Evolutionary conservation across 2,329 filamentous ascomycete species (phyloP).

Genomic region (Cladorrhinum sp.): DNA sequence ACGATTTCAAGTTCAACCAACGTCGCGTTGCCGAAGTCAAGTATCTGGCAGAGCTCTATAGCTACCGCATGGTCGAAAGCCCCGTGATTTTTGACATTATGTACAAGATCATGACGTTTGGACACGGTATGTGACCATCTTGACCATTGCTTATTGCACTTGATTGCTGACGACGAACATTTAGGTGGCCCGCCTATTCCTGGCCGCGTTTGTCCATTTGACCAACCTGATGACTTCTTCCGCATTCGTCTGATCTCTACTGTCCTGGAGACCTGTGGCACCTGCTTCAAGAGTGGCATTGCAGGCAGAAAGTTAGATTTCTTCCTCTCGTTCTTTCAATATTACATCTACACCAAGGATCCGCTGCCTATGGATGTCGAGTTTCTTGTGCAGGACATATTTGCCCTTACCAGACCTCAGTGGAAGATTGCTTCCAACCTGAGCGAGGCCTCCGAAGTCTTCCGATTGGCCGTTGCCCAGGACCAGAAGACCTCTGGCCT

Average conservation of each 20-base stretch:
- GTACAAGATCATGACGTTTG: constrained; percentile 92
- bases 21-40: constrained; percentile 92
- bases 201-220: constrained; percentile 72
- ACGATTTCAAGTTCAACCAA: constrained; percentile 97
- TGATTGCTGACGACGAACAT: neutral
- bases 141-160: neutral
- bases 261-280: constrained; percentile 88
- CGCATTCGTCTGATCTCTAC: constrained; percentile 87
- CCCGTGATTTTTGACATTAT: constrained; percentile 92
- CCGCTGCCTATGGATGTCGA: constrained; percentile 94
- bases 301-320: constrained; percentile 98
- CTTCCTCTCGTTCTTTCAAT: constrained; percentile 94
- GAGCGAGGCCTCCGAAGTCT: constrained; percentile 78
- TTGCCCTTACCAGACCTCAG: constrained; percentile 77
- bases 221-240: constrained; percentile 92
- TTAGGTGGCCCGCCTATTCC: constrained; percentile 75
- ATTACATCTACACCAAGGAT: constrained; percentile 90
- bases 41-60: constrained; percentile 94
- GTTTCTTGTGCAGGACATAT: constrained; percentile 92
- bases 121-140: constrained; percentile 58
- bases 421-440: constrained; percentile 83
- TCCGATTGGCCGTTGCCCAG: constrained; percentile 82
- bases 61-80: constrained; percentile 95
- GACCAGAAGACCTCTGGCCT: constrained; percentile 79
- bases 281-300: constrained; percentile 90